Conservation (phyloP, 768 basidiomycete species). For the Leccinum variicolor region DNA sequence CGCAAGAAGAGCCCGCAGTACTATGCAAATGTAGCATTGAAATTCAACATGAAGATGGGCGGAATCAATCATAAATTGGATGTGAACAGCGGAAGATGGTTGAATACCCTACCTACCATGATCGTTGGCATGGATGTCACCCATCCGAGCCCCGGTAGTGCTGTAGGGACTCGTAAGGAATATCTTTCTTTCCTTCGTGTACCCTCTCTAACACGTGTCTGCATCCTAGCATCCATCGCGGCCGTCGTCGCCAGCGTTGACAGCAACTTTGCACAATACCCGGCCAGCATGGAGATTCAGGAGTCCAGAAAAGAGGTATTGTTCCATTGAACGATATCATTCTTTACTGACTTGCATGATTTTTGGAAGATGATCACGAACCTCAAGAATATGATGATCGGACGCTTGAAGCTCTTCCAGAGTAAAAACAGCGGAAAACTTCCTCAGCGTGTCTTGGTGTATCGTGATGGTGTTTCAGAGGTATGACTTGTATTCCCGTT, state of each 20-base stretch:
- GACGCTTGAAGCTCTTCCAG: conserved; percentile 41
- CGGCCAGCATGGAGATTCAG: conserved; percentile 48
- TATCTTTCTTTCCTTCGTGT: background rate
- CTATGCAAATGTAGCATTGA: conserved; percentile 53
- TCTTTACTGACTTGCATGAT: background rate
- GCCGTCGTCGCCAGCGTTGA: conserved; percentile 53
- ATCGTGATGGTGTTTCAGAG: conserved; percentile 78
- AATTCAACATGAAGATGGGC: conserved; percentile 55
- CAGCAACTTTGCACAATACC: conserved; percentile 44
- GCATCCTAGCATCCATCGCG: conserved; percentile 41
- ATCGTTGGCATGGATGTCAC: conserved; percentile 65
- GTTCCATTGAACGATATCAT: background rate
- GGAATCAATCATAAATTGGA: conserved; percentile 51
- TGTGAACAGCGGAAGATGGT: conserved; percentile 34
- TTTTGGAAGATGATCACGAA: conserved; percentile 44
- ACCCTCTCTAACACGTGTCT: background rate
- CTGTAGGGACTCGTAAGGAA: conserved; percentile 42
- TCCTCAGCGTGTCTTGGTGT: conserved; percentile 49
- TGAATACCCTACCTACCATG: conserved; percentile 44
- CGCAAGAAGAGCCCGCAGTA: conserved; percentile 58
- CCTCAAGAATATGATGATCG: conserved; percentile 46
- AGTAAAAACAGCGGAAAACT: conserved; percentile 33
- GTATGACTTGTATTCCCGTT: conserved; percentile 31
- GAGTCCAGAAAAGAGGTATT: conserved; percentile 65
- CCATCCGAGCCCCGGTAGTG: conserved; percentile 74